Evolutionary conservation across 2,329 filamentous ascomycete species (phyloP), one percentile per base, ranked within the genome.

Genomic region (Juglanconis oblonga): DNA sequence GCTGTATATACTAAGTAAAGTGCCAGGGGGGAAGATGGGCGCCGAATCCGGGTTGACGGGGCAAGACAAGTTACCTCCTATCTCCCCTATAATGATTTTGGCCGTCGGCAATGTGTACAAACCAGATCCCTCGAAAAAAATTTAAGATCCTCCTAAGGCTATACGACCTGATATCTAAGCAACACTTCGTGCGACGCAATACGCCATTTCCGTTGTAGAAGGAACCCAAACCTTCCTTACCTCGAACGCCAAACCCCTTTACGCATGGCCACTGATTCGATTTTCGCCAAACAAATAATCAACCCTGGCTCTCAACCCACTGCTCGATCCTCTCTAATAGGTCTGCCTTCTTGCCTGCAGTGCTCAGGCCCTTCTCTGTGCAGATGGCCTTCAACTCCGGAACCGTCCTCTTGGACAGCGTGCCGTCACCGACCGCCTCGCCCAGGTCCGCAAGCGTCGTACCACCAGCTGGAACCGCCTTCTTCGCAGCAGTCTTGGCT

Each of bases 271-370:
- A 55, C 14, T 48, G 44, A 4, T 2, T 29, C 5, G 2, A n/a
- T 24, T 13, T 24, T 32, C 17, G 8, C 38, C 11, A 13, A 35
- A 11, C 29, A 17, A 35, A 33, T 5, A 35, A n/a, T 48, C n/a
- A 50, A 40, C 14, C 24, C 36, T 55, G 47, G 11, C 40, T 29
- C 57, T 85, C 83, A 10, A 81, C 72, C 82, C 82, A 86, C 61
- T 82, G 72, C 69, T 85, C 83, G 40, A 87, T 69, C 62, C 79
- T 77, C 63, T 86, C 83, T 5, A 85, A 66, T 52, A 87, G 67
- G 2, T 83, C 81, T 2, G 77, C 76, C 72, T 87, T 87, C 67
- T 77, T 76, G 0, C 84, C 84, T 7, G 75, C 69, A 0, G 77
- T 76, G 36, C 78, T 80, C 42, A 85, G 66, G 0, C 80, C 81